Base-by-base conservation (phyloP, 2,329 filamentous ascomycete species). In the Hymenoscyphus scutula region DNA sequence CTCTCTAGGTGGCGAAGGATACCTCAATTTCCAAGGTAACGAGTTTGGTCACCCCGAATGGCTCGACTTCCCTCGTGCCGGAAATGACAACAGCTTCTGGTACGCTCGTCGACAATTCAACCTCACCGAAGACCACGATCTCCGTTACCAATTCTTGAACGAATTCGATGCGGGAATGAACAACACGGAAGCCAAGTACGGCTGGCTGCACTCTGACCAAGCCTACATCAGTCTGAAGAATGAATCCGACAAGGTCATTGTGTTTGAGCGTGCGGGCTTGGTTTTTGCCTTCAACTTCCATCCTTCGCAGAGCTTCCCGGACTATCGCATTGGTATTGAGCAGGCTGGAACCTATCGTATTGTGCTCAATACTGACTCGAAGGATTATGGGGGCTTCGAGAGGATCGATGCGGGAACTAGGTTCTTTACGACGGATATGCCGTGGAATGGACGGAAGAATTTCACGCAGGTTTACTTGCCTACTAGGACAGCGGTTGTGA, bases 31-130 rank as follows among this genome's bases (percentile, higher is more conserved):
- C 71, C 93, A 97, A 78, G 95, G 95, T 65, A 99, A 99, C 77
- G 95, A 99, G 77, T 99, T 99, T 73, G 95, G 95, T 0, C 95
- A 99, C 74, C 95, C 95, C 0, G 95, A 99, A 77, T 99, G 95
- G 95, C 89, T 99, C 45, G 95, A 99, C 76, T 99, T 99, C 77
- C 95, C 95, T 3, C 90, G 95, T 58, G 92, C 89, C 72, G 95
- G 95, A 63, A 97, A 97, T 78, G 80, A 88, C 73, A 96, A 97
- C 78, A 95, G 90, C 54, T 97, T 93, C 82, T 94, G 91, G 87
- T 97, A 97, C 74, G 93, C 93, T 2, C 87, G 95, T 25, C 89
- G 95, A 63, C 94, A 97, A 76, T 87, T 97, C 69, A 98, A 99
- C 77, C 84, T 99, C 17, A 88, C 92, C 0, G 92, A 97, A 59